phyloP scores from a whole-genome alignment of 192 early-diverging fungal species.

The Backusella morwellensis region DNA sequence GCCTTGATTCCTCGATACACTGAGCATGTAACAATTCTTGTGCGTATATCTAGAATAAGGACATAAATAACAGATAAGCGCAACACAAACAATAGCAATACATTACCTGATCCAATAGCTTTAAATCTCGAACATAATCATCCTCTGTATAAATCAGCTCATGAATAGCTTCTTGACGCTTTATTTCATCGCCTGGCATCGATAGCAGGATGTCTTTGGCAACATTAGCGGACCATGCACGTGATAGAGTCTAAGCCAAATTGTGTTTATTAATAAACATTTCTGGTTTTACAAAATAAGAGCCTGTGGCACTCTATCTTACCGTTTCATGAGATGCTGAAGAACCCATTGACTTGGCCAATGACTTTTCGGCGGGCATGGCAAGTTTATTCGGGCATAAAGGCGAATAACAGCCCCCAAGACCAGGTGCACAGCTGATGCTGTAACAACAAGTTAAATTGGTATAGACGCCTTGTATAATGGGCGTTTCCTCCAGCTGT shows the following conservation, averaged over 20 bases:
- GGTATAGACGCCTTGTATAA: conserved; percentile 80
- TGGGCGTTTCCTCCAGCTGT: conserved; percentile 15
- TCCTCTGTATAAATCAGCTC: conserved; percentile 90
- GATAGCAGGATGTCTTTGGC: conserved; percentile 66
- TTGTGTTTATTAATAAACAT: conserved; percentile 1
- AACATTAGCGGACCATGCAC: conserved; percentile 75
- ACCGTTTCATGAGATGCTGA: conserved; percentile 9
- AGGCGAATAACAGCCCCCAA: conserved; percentile 31
- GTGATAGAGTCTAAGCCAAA: conserved; percentile 26
- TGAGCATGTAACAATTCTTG: conserved; percentile 47
- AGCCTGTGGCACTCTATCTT: neutral
- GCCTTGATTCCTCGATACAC: conserved; percentile 18
- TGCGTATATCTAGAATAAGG: conserved; percentile 28
- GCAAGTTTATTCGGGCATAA: conserved; percentile 26
- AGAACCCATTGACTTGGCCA: neutral
- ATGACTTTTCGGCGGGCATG: neutral
- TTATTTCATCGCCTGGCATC: conserved; percentile 66
- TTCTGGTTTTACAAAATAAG: neutral
- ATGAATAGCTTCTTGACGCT: conserved; percentile 92
- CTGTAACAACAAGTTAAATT: conserved; percentile 85
- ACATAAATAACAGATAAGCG: neutral
- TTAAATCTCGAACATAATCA: conserved; percentile 90
- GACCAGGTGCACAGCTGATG: conserved; percentile 20
- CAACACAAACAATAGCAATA: neutral
- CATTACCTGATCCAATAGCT: conserved; percentile 64